Evolutionary conservation across 208 protist genomes (phyloP), one percentile per base, ranked within the genome.

Genomic region (Perkinsela sp.): DNA sequence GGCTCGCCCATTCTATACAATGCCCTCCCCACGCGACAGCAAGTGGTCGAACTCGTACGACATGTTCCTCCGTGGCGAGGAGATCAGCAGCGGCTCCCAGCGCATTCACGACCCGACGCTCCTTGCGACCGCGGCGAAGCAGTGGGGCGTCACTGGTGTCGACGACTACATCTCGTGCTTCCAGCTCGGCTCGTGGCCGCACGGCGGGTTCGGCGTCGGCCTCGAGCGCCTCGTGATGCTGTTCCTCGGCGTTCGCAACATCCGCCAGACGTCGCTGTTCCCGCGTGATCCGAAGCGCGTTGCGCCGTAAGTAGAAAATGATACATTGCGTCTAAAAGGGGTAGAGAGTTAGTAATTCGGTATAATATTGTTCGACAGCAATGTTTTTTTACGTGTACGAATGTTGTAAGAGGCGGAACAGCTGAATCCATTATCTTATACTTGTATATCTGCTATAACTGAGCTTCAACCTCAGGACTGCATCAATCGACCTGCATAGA

Each of bases 1-100:
- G 15, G 83, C 83, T 28, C 88, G 98, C 1, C 97, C 98, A 66
- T 99, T 99, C 88, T 99, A 99, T 87, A 99, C 98, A 29, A 99
- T 99, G 96, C 89, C 92, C 32, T 93, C 94, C 82, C 83, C 91
- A 32, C 80, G 92, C 69, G 82, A 98, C 75, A 48, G 40, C 32
- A 80, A 74, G 30, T 93, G 89, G 72, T 91, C 87, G 31, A 94
- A 94, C 77, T 94, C 89, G 40, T 99, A 98, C 82, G 98, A 99
- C 80, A 85, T 99, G 78, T 98, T 99, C 78, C 91, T 99, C 69
- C 88, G 97, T 67, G 97, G 96, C 31, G 93, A 99, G 81, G 98
- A 99, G 82, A 99, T 99, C 74, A 89, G 86, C 28, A 98, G 95
- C 30, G 98, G 98, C 29, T 95, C 97, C 31, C 97, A 99, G 89